These are phyloP conservation scores for Candida hungchunana DNA, from an alignment of 805 yeast genomes.

Conservation along the genomic window DNA sequence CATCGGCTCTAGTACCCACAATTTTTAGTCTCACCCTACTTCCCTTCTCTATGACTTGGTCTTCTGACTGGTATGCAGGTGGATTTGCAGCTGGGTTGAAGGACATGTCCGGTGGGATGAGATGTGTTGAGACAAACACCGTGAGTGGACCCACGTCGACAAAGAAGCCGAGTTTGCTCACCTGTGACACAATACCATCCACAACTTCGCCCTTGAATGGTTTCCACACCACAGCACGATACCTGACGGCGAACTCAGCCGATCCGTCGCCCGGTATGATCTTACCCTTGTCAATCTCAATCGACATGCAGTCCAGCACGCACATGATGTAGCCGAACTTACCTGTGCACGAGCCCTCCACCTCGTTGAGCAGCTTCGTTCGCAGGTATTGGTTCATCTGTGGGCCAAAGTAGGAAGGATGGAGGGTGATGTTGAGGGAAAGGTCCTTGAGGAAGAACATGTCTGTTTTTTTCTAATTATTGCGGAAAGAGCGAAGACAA, in stretches of 20 bases:
- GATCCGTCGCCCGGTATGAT: constrained; percentile 89
- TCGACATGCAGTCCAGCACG: constrained; percentile 89
- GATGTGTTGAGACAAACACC: constrained; percentile 90
- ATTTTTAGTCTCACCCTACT: constrained; percentile 90
- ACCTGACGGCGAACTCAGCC: constrained; percentile 94
- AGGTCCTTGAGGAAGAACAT: constrained; percentile 69
- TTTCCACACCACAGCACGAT: constrained; percentile 95
- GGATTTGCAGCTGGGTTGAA: constrained; percentile 96
- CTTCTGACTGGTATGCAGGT: constrained; percentile 95
- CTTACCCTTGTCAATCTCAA: constrained; percentile 92
- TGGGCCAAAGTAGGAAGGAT: constrained; percentile 97
- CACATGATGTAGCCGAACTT: constrained; percentile 97
- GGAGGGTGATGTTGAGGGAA: constrained; percentile 85
- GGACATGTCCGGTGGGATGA: constrained; percentile 90
- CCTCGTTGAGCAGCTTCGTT: constrained; percentile 87
- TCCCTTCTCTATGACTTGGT: constrained; percentile 92
- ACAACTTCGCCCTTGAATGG: constrained; percentile 99
- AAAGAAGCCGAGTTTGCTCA: constrained; percentile 91
- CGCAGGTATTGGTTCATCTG: constrained; percentile 93
- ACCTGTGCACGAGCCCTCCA: constrained; percentile 98
- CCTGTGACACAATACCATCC: constrained; percentile 92
- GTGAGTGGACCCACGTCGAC: constrained; percentile 97
- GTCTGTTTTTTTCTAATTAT: not conserved
- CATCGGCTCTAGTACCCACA: constrained; percentile 96
- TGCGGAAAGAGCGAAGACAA: not conserved